A percentile compares a stretch with the other conserved stretches of the same genome.
phyloP scores from a whole-genome alignment of 768 basidiomycete species.

The Russula griseocarnosa region DNA sequence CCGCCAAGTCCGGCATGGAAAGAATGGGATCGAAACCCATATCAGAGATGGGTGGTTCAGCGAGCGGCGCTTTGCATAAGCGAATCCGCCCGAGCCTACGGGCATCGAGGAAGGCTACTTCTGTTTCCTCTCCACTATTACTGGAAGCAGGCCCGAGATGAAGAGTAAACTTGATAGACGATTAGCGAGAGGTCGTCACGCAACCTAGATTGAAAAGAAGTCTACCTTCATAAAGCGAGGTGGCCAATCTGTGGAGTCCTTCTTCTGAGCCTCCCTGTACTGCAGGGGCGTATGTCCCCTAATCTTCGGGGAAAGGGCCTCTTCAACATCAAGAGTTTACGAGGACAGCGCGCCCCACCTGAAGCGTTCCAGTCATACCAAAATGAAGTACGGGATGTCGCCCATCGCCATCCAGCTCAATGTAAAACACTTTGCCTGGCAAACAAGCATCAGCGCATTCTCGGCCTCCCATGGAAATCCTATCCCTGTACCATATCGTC shows the following conservation, averaged over 20 bases:
- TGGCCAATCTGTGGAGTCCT: slow-evolving; percentile 52
- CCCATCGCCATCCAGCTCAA: slow-evolving; percentile 58
- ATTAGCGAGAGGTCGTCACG: neutral
- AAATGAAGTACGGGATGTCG: slow-evolving; percentile 70
- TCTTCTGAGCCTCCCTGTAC: slow-evolving; percentile 47
- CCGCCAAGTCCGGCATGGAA: slow-evolving; percentile 54
- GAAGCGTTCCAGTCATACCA: slow-evolving; percentile 84
- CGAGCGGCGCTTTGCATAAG: slow-evolving; percentile 51
- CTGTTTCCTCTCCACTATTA: slow-evolving; percentile 35
- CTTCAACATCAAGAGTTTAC: slow-evolving; percentile 6
- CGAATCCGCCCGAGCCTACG: slow-evolving; percentile 69
- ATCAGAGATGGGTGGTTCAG: slow-evolving; percentile 64
- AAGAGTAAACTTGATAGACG: slow-evolving; percentile 52
- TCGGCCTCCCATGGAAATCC: neutral
- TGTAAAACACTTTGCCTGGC: slow-evolving; percentile 61
- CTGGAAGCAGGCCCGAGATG: slow-evolving; percentile 41
- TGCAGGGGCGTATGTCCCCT: slow-evolving; percentile 47
- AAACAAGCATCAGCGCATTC: neutral
- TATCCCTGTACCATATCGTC: slow-evolving; percentile 48
- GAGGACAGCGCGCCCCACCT: slow-evolving; percentile 38
- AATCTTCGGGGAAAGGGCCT: slow-evolving; percentile 36
- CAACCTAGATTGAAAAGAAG: neutral
- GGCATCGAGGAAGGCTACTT: slow-evolving; percentile 69
- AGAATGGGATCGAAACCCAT: slow-evolving; percentile 78
- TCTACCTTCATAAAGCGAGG: slow-evolving; percentile 62